These are phyloP conservation scores for Ustilago sp. DNA, from an alignment of 1,284 basidiomycete species.

Conservation along the genomic window DNA sequence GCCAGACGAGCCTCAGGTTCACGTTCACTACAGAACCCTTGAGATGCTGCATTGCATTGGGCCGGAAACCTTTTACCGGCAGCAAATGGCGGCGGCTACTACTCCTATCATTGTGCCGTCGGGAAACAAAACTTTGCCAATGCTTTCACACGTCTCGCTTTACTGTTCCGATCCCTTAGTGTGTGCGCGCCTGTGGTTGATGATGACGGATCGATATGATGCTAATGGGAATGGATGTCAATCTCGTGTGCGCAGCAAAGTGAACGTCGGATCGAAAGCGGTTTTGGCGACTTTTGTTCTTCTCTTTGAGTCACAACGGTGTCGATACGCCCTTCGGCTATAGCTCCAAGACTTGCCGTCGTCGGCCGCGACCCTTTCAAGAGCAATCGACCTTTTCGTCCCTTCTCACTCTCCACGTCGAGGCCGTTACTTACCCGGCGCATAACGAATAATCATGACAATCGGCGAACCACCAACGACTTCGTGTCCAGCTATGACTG, in stretches of 20 bases:
- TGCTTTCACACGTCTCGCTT: neutral
- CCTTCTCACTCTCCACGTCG: neutral
- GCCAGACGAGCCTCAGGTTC: neutral
- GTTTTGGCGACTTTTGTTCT: neutral
- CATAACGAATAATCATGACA: neutral
- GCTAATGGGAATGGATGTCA: neutral
- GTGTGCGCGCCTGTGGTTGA: neutral
- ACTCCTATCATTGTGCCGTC: neutral
- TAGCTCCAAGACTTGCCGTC: neutral
- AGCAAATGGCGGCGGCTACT: neutral
- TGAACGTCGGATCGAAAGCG: neutral
- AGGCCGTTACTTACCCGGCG: neutral
- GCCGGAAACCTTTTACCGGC: neutral
- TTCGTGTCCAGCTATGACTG: neutral
- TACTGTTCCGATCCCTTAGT: neutral
- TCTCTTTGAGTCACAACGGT: neutral
- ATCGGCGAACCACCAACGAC: neutral
- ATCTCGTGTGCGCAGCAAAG: neutral
- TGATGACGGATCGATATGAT: neutral
- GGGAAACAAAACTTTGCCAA: neutral
- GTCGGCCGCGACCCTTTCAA: neutral
- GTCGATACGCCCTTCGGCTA: neutral
- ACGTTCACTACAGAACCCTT: neutral
- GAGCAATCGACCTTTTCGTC: neutral
- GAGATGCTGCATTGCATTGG: neutral